Evolutionary conservation across 2,329 filamentous ascomycete genomes (phyloP).

Genomic region (Fonsecaea multimorphosa): DNA sequence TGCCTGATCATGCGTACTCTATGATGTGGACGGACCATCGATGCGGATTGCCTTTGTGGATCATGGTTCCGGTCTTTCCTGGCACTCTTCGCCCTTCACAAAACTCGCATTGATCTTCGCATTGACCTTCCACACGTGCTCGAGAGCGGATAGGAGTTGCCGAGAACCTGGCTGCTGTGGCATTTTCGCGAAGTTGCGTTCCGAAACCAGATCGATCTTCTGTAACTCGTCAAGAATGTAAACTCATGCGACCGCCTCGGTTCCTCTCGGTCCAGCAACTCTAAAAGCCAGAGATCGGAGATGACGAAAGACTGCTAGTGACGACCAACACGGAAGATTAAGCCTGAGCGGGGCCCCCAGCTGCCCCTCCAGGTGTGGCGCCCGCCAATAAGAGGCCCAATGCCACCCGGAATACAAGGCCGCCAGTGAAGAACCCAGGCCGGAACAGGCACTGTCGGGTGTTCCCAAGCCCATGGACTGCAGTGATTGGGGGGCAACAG

Average conservation of each 20-base stretch:
- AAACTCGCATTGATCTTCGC: background rate
- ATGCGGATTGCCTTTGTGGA: background rate
- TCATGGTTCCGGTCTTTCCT: background rate
- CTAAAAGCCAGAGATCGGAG: background rate
- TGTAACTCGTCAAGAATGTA: background rate
- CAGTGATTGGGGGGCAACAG: slow-evolving; percentile 4
- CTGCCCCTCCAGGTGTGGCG: slow-evolving; percentile 14
- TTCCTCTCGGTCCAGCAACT: background rate
- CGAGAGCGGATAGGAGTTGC: background rate
- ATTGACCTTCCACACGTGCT: background rate
- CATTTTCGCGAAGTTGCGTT: background rate
- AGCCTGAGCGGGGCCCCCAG: background rate
- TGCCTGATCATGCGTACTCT: background rate
- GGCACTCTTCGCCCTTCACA: background rate
- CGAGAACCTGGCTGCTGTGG: background rate
- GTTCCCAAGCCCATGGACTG: background rate
- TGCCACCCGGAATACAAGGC: background rate
- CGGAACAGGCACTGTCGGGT: background rate
- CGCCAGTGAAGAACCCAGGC: background rate
- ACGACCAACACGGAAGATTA: background rate
- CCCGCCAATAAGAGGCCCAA: slow-evolving; percentile 8
- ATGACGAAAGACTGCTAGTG: slow-evolving; percentile 1
- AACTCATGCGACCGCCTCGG: background rate
- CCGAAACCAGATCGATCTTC: slow-evolving; percentile 2
- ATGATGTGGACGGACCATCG: background rate